Evolutionary conservation across 2,329 filamentous ascomycete genomes (phyloP), one percentile per base, ranked within the genome.

Genomic region (Trichoderma sp.): DNA sequence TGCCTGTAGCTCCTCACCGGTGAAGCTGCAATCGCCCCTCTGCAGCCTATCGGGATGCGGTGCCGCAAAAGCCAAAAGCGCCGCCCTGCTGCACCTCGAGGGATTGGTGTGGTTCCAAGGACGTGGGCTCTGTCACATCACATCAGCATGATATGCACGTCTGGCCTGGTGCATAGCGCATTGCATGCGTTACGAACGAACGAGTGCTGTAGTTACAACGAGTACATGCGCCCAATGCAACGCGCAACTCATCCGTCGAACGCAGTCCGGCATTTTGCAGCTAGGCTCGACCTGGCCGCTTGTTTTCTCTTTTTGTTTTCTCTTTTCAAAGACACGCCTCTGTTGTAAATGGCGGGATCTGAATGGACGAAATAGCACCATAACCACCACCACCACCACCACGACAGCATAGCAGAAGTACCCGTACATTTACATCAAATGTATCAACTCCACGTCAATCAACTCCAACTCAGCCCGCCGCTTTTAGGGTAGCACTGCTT

Each of bases 21-120:
- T 63, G 59, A 63, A 63, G 59, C 68, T 67, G 68, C 68, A 71
- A 71, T 71, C 59, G 59, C 68, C 59, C 68, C 68, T 53, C 35
- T 27, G 38, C 56, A 71, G 68, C 56, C 68, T 71, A 63, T 71
- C 68, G 68, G 68, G 68, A 63, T 41, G 41, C 18, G 56, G 56
- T 24, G 59, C 59, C 41, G 67, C 68, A 62, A 35, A 35, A 27
- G 27, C 24, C 56, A 71, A 21, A n/a, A 12, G 59, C 59, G 33
- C 68, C 68, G 68, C 68, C 56, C 33, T 45, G 21, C 35, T 71
- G 68, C 56, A 56, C n/a, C 45, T 50, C 18, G 50, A 56, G n/a
- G 45, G 9, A 12, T 50, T 53, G 45, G 45, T 53, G 45, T 21
- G 45, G 45, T 53, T 53, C 45, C 45, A 21, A 53, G n/a, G 45